A percentile compares a stretch with the other conserved stretches of the same genome.
Evolutionary conservation across 2,329 filamentous ascomycete species (phyloP).

Genomic region (Curvularia verruculosa): DNA sequence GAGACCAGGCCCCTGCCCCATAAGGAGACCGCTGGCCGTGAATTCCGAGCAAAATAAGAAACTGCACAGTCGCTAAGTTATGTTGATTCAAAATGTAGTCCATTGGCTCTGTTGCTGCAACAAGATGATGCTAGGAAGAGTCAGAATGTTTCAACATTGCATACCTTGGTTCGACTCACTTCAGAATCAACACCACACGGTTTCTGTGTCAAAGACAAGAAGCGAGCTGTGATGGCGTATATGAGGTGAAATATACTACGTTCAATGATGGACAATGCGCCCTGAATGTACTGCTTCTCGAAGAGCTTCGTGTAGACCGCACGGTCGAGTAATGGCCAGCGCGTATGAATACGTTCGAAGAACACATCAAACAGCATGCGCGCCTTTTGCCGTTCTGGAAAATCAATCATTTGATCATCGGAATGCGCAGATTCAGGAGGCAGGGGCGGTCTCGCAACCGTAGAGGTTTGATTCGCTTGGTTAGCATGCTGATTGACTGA

Average conservation of each 20-base stretch:
- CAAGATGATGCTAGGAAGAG: slow-evolving; percentile 21
- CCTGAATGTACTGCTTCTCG: slow-evolving; percentile 28
- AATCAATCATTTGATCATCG: slow-evolving; percentile 4
- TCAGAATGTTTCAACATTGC: neutral
- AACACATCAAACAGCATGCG: slow-evolving; percentile 33
- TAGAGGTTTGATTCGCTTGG: slow-evolving; percentile 2
- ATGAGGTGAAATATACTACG: slow-evolving; percentile 34
- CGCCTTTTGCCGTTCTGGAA: slow-evolving; percentile 24
- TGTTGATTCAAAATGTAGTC: slow-evolving; percentile 33
- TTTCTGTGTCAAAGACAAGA: slow-evolving; percentile 34
- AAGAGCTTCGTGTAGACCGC: slow-evolving; percentile 31
- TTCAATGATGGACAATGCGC: slow-evolving; percentile 27
- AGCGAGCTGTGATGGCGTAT: slow-evolving; percentile 37
- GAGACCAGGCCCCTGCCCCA: slow-evolving; percentile 36
- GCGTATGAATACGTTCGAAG: slow-evolving; percentile 35
- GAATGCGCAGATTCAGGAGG: slow-evolving; percentile 11
- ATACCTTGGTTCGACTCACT: neutral
- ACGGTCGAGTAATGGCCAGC: slow-evolving; percentile 35
- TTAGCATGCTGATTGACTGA: neutral
- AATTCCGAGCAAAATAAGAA: slow-evolving; percentile 32
- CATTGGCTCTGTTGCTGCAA: slow-evolving; percentile 33
- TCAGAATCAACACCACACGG: slow-evolving; percentile 34
- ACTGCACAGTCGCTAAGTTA: slow-evolving; percentile 34
- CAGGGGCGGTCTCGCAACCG: slow-evolving; percentile 3
- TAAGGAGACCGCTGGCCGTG: slow-evolving; percentile 38